Evolutionary conservation across 306 rosid species (phyloP), one percentile per base, ranked within the genome.

Genomic region (Cicer pinnatifidum): DNA sequence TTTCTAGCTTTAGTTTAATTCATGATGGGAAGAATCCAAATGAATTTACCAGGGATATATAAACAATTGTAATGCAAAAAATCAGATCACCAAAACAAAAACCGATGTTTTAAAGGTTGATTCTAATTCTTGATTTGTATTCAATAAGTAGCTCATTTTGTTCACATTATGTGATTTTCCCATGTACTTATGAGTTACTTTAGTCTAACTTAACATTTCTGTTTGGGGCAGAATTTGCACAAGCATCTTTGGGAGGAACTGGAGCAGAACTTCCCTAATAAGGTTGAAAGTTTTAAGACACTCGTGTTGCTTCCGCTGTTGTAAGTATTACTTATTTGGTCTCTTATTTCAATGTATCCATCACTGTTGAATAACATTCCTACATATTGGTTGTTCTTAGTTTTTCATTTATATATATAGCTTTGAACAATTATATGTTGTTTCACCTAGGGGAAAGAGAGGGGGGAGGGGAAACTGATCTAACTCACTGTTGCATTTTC

Each of bases 1-100:
- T 44, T 80, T 56, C 15, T 71, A 77, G 79, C 9, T 63, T 48
- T 59, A 91, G 98, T 86, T 89, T 91, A 85, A 93, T 93, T 52
- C 97, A 93, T 44, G 97, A 91, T 43, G 98, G 97, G 69, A 93
- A 94, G 85, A 94, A 94, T 84, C 99, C 97, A 13, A 97, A 94
- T 82, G 96, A 94, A 67, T 91, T 94, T 70, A 92, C 96, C 5
- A 86, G 67, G 88, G 99, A 94, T 84, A 95, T 61, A 60, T 94
- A 72, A 94, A 88, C 81, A 88, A 88, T 79, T 90, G 97, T 74
- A 90, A 91, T 76, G 89, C 88, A 15, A 94, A 91, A 85, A 94
- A 94, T 88, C 97, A 91, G 82, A 90, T 82, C 67, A 91, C 97
- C 39, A 94, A 91, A 83, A 97, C 97, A 40, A 90, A 88, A 85